Base-by-base conservation (phyloP, 805 yeast species). In the Citeromyces matritensis region DNA sequence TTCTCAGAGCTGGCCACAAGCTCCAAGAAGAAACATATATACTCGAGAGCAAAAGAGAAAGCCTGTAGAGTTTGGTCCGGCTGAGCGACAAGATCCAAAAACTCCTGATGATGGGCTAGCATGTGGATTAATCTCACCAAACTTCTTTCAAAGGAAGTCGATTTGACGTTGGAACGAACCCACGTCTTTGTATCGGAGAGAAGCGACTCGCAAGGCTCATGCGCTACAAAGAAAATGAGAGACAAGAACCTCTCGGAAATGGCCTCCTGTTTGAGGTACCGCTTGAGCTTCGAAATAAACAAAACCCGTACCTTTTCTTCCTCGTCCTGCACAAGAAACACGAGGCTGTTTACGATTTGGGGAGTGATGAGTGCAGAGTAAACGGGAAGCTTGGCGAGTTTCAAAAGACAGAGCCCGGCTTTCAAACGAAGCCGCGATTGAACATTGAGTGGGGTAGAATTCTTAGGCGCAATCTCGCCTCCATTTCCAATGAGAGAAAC, bases 41-140 rank as follows among this genome's bases (percentile, higher is more conserved):
- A 78, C 29, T 71, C 73, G 33, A 71, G 43, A 1, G 79, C 73
- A 41, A 70, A 73, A 0, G 57, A 49, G 35, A 61, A 58, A 0
- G 76, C 73, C 36, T 62, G 58, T 15, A 63, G 37, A 25, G 50
- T 42, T 14, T 34, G 15, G 7, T 9, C 33, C 13, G 23, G 25
- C 8, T 13, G 30, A 17, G 21, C 21, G 5, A 62, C 44, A 10
- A 62, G 54, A 5, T 59, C 66, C 13, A 61, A 37, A 28, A 73
- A 73, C 40, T 78, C 83, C 13, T 71, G 69, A 47, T 82, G 86
- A 45, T 82, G 94, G 0, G 91, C 70, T 25, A 85, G 53, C 34
- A 71, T 62, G 48, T 79, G 80, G 10, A 84, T 55, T 12, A 84
- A 56, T 31, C 93, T 60, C 2, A 75, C 72, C 31, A 81, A 61